Base-by-base conservation (phyloP, 2,329 filamentous ascomycete genomes). In the Arthrobotrys entomopaga region DNA sequence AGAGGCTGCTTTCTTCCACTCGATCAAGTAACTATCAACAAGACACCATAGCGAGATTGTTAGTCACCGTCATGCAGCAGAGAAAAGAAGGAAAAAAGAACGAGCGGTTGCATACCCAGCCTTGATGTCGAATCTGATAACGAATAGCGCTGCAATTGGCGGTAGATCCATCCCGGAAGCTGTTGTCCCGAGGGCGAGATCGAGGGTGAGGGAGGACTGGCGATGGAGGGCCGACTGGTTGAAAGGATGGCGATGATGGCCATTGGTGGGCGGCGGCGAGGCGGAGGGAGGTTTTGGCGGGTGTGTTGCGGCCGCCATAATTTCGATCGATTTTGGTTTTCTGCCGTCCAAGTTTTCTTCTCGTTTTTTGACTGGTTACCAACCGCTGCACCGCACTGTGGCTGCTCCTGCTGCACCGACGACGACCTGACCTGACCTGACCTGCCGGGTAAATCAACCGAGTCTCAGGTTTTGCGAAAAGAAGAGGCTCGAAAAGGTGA, bases 81-180 rank as follows among this genome's bases (percentile, higher is more conserved):
- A 43, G 11, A 46, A 46, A 16, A 46, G 42, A 19, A 19, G 1
- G 42, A 19, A 6, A 13, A 40, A 19, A 46, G 73, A 46, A 60
- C 42, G 34, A 34, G 42, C 19, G 54, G 65, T 26, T 29, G 73
- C 81, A 82, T 90, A 96, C 84, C 93, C 93, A 79, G 92, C 90
- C 82, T 93, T 95, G 83, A 94, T 90, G 82, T 97, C 93, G 83
- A 97, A 97, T 80, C 91, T 88, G 82, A 96, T 94, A 76, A 96
- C 86, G 82, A 96, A 97, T 40, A 96, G 86, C 34, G 92, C 92
- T 43, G 90, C 89, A 79, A 94, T 87, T 61, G 86, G 85, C 56
- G 87, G 87, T 8, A 86, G 82, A 76, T 87, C 86, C 48, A 72
- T 74, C 19, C 73, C 59, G 24, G 65, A 65, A 34, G 69, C 64